Percentiles rank a stretch among this genome's conserved stretches.
Evolutionary conservation across 1,284 basidiomycete genomes (phyloP).

Genomic region (Fistulinella staudtii): DNA sequence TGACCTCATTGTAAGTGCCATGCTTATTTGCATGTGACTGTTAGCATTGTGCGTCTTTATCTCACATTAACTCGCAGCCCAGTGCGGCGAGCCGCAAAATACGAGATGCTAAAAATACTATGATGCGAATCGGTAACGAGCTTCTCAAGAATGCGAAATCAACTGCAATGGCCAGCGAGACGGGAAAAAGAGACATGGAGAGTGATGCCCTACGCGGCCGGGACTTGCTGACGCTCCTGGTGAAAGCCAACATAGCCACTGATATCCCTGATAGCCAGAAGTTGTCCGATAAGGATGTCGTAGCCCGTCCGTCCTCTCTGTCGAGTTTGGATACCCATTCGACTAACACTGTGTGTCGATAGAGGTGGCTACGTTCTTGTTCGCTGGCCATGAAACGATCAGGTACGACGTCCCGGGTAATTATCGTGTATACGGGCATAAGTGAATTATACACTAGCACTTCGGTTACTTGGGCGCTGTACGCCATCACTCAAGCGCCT

Average conservation of each 20-base stretch:
- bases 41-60: neutral
- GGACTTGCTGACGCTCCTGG: slow-evolving; percentile 54
- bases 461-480: neutral
- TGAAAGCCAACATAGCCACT: too few relatives aligned
- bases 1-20: slow-evolving; percentile 38
- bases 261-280: slow-evolving; percentile 58
- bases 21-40: neutral
- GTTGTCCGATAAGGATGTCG: slow-evolving; percentile 70
- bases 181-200: slow-evolving; percentile 18
- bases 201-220: slow-evolving; percentile 33
- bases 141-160: slow-evolving; percentile 45
- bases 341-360: too few relatives aligned
- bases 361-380: neutral
- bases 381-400: neutral
- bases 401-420: neutral
- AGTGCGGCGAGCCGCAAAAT: neutral
- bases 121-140: slow-evolving; percentile 39
- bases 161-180: slow-evolving; percentile 23
- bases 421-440: neutral
- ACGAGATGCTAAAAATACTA: slow-evolving; percentile 16
- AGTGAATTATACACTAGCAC: neutral
- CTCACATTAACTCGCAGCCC: neutral
- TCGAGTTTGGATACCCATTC: too few relatives aligned
- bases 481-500: neutral
- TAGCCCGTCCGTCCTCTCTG: slow-evolving; percentile 71